Evolutionary conservation across 1,284 basidiomycete genomes (phyloP).

Genomic region (Leccinum cinnamomeum): DNA sequence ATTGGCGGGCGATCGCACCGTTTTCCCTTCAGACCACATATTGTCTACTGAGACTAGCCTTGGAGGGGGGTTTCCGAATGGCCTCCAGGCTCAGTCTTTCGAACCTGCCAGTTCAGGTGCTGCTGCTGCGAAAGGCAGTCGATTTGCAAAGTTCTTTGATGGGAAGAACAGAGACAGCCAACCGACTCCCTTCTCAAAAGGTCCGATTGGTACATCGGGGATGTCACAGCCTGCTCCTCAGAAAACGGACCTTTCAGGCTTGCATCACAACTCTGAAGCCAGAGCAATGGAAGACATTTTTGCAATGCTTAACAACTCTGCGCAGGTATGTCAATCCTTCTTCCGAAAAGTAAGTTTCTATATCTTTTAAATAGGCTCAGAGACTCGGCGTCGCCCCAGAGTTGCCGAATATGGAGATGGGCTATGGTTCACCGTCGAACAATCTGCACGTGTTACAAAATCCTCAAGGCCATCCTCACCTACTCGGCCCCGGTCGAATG

Average conservation of each 20-base stretch:
- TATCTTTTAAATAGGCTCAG: constrained; percentile 27
- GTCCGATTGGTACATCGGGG: constrained; percentile 39
- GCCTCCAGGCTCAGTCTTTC: constrained; percentile 30
- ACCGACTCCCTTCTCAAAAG: constrained; percentile 38
- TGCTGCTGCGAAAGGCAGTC: constrained; percentile 64
- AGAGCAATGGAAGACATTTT: constrained; percentile 74
- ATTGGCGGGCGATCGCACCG: constrained; percentile 21
- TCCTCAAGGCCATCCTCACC: constrained; percentile 45
- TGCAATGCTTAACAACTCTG: constrained; percentile 42
- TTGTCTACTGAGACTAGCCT: constrained; percentile 18
- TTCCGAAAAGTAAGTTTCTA: constrained; percentile 1
- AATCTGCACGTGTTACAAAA: constrained; percentile 38
- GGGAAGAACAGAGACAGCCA: constrained; percentile 56
- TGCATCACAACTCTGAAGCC: constrained; percentile 44
- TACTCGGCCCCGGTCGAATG: constrained; percentile 45
- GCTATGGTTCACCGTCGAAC: constrained; percentile 28
- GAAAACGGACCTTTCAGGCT: constrained; percentile 46
- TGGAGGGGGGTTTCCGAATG: constrained; percentile 22
- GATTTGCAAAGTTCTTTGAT: constrained; percentile 82
- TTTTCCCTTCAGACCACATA: constrained; percentile 29
- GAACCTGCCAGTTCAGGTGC: constrained; percentile 39
- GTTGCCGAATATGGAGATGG: constrained; percentile 24
- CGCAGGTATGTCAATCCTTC: constrained; percentile 26
- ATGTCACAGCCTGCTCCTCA: constrained; percentile 48
- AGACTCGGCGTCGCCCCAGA: constrained; percentile 27